Evolutionary conservation across 495 filamentous ascomycete genomes (phyloP).

Genomic region (Penicillium cosmopolitanum): DNA sequence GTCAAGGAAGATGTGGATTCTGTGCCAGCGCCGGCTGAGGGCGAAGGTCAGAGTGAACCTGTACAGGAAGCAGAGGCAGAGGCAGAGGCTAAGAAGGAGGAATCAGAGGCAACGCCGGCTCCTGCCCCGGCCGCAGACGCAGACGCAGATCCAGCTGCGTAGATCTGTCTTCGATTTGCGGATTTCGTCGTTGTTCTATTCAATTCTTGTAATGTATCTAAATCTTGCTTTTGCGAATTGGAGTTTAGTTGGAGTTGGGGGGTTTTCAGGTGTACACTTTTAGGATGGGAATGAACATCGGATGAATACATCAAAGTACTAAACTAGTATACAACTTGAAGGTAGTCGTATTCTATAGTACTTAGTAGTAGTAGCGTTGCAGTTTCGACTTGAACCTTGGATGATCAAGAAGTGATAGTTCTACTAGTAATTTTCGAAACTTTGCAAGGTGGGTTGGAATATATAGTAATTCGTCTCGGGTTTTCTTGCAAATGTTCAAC

Average conservation of each 20-base stretch:
- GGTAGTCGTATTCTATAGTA: too few species aligned
- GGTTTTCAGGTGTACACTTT: background rate
- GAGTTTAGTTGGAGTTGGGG: background rate
- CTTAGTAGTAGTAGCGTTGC: too few species aligned
- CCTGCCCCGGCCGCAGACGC: slow-evolving; percentile 5
- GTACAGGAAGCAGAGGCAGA: slow-evolving; percentile 3
- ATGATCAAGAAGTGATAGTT: too few species aligned
- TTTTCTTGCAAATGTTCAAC: too few species aligned
- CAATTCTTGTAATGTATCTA: background rate
- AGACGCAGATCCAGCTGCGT: background rate
- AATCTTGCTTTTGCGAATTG: background rate
- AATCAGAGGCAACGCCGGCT: slow-evolving; percentile 11
- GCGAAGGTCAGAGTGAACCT: background rate
- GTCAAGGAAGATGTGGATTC: background rate
- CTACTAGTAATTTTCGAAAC: too few species aligned
- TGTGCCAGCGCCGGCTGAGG: background rate
- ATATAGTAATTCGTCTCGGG: too few species aligned
- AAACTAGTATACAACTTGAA: too few species aligned
- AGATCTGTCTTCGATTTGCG: background rate
- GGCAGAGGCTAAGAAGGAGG: slow-evolving; percentile 14
- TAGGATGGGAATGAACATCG: background rate
- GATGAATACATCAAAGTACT: background rate
- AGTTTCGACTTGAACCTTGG: too few species aligned
- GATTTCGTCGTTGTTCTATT: background rate
- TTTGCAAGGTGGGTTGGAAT: too few species aligned